phyloP scores from a whole-genome alignment of 106 monocot genomes.

The Allium sativum region DNA sequence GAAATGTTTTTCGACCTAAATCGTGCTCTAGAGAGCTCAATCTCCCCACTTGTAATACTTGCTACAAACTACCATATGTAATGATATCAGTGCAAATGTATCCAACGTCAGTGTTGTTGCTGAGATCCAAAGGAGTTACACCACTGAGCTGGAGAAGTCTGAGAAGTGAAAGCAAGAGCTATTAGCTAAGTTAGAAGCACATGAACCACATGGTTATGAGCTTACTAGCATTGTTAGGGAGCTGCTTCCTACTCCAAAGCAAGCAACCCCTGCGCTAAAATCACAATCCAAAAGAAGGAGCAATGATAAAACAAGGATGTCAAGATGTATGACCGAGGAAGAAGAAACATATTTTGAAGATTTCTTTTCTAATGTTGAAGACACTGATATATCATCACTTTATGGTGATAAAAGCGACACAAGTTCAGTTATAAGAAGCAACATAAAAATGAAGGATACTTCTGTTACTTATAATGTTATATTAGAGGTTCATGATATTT shows the following conservation, averaged over 20 bases:
- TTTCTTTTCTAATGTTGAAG: conserved; percentile 93
- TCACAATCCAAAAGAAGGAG: conserved; percentile 39
- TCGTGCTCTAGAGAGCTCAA: conserved; percentile 91
- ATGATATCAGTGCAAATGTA: conserved; percentile 18
- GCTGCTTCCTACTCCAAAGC: conserved; percentile 52
- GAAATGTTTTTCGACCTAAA: conserved; percentile 96
- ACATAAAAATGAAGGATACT: conserved; percentile 13
- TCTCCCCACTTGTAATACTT: conserved; percentile 93
- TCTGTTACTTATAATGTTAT: too few species aligned
- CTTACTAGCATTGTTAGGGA: conserved; percentile 63
- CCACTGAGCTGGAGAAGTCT: conserved; percentile 77
- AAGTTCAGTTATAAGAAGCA: conserved; percentile 46
- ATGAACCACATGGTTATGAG: conserved; percentile 80
- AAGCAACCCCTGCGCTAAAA: conserved; percentile 20
- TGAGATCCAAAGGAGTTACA: conserved; percentile 68
- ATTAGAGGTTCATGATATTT: too few species aligned
- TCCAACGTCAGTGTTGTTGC: conserved; percentile 39
- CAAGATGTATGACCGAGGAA: conserved; percentile 71
- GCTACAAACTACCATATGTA: conserved; percentile 55
- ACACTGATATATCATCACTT: conserved; percentile 92
- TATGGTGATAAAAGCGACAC: conserved; percentile 92
- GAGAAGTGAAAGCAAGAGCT: conserved; percentile 88
- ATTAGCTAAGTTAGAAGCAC: conserved; percentile 70
- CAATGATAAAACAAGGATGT: conserved; percentile 56
- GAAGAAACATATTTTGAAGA: conserved; percentile 86